These are phyloP conservation scores for Penicillium bovifimosum DNA, from an alignment of 495 filamentous ascomycete genomes.

Conservation along the genomic window DNA sequence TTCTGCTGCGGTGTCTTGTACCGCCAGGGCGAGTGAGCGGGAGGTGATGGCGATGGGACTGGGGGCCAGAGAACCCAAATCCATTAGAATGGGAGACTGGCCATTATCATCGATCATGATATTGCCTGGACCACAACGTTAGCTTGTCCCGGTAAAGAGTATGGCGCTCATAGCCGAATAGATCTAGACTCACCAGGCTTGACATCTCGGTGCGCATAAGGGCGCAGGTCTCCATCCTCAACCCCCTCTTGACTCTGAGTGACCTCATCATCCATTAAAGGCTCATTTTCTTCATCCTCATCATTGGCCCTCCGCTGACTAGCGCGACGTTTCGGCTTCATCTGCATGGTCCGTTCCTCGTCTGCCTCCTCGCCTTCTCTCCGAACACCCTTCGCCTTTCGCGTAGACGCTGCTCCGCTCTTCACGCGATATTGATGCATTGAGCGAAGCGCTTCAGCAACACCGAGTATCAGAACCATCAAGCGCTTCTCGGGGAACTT, in stretches of 20 bases:
- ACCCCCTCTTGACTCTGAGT: slow-evolving; percentile 65
- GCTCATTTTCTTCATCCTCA: slow-evolving; percentile 70
- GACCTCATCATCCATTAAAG: slow-evolving; percentile 81
- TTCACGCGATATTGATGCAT: slow-evolving; percentile 85
- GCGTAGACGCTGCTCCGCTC: slow-evolving; percentile 46
- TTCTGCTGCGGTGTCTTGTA: slow-evolving; percentile 91
- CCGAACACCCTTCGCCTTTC: slow-evolving; percentile 57
- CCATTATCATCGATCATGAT: slow-evolving; percentile 94
- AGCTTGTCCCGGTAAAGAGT: not conserved
- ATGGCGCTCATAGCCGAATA: not conserved
- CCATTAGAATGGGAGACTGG: slow-evolving; percentile 90
- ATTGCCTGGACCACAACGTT: slow-evolving; percentile 55
- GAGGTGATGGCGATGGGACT: slow-evolving; percentile 91
- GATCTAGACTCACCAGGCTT: slow-evolving; percentile 68
- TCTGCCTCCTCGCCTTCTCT: slow-evolving; percentile 56
- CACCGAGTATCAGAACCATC: slow-evolving; percentile 86
- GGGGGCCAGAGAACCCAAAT: slow-evolving; percentile 85
- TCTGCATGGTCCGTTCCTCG: slow-evolving; percentile 51
- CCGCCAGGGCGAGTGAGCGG: slow-evolving; percentile 80
- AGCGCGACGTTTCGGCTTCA: slow-evolving; percentile 46
- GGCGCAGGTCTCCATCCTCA: slow-evolving; percentile 62
- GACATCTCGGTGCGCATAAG: slow-evolving; percentile 94
- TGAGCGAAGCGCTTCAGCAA: slow-evolving; percentile 77
- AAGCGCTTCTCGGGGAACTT: slow-evolving; percentile 82
- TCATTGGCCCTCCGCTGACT: slow-evolving; percentile 31